Evolutionary conservation across 2,329 filamentous ascomycete species (phyloP), one percentile per base, ranked within the genome.

Genomic region (Phyllosticta capitalensis): DNA sequence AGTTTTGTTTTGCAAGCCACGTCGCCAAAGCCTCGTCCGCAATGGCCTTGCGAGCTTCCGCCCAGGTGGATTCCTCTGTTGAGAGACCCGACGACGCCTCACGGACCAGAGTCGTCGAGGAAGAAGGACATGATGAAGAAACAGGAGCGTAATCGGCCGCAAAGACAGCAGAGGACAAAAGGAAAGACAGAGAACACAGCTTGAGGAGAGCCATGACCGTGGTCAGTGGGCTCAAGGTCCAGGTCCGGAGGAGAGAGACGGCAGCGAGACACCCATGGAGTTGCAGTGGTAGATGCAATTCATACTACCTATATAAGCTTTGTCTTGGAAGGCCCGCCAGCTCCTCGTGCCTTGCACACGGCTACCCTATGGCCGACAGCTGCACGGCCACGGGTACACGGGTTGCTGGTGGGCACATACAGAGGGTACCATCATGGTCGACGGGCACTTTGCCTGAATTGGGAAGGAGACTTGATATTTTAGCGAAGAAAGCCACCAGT

Each of bases 41-140:
- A 9, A 71, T 67, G 5, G 67, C 62, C 58, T 75, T 74, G 30
- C 76, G 71, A 5, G 67, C 64, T 4, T 68, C 63, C 60, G 76
- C 65, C 58, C 76, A 79, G n/a, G 61, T 62, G 14, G 71, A 65
- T 62, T 78, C 76, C 5, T 69, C 64, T 5, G 71, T 58, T 12
- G 68, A 72, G 19, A 79, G 61, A 17, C 70, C 52, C 1, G 49
- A 69, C 19, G 61, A 65, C 14, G 75, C 75, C 60, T 65, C 56
- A 54, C 76, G 69, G 14, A 78, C 68, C 7, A 78, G 67, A 28
- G 68, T 62, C 19, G 61, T 67, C 50, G 64, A 66, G n/a, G n/a
- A n/a, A n/a, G n/a, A n/a, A n/a, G 76, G 75, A 61, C 76, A 79
- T n/a, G 65, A 56, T 24, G 65, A 68, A 5, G 65, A 52, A 5